Percentiles rank a stretch among this genome's conserved stretches.
phyloP scores from a whole-genome alignment of 78 protist genomes.

The Polysphondylium violaceum region DNA sequence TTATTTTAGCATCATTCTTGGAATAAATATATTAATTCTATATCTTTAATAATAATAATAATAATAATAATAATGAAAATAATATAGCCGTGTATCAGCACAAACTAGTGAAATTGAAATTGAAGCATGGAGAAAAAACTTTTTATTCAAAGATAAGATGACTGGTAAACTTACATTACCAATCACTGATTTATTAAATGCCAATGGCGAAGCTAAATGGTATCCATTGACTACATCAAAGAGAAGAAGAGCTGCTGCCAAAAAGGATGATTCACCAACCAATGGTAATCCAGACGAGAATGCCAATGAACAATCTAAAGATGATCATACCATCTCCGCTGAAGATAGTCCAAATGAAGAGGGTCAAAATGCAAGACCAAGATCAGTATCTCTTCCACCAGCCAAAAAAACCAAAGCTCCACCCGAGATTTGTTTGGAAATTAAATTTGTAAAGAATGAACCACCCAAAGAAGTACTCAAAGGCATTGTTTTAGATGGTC shows the following conservation, averaged over 20 bases:
- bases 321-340: constrained; percentile 17
- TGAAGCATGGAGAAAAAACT: constrained; percentile 78
- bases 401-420: constrained; percentile 66
- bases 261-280: neutral
- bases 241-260: constrained; percentile 24
- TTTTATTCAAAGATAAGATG: constrained; percentile 70
- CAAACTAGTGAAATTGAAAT: constrained; percentile 63
- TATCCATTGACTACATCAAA: constrained; percentile 36
- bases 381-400: constrained; percentile 39
- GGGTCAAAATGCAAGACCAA: neutral
- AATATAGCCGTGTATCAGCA: constrained; percentile 60
- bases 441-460: constrained; percentile 50
- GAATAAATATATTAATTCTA: neutral
- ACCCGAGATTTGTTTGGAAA: constrained; percentile 59
- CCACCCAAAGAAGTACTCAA: constrained; percentile 80
- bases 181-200: constrained; percentile 44
- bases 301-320: constrained; percentile 19
- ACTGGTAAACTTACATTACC: constrained; percentile 49
- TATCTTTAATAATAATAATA: neutral
- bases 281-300: constrained; percentile 37
- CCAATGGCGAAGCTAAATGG: constrained; percentile 69
- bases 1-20: neutral
- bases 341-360: constrained; percentile 45
- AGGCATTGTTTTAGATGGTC: constrained; percentile 64
- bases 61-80: neutral